These are phyloP conservation scores for Sungouiella thailandica DNA, from an alignment of 805 yeast genomes.

Conservation along the genomic window DNA sequence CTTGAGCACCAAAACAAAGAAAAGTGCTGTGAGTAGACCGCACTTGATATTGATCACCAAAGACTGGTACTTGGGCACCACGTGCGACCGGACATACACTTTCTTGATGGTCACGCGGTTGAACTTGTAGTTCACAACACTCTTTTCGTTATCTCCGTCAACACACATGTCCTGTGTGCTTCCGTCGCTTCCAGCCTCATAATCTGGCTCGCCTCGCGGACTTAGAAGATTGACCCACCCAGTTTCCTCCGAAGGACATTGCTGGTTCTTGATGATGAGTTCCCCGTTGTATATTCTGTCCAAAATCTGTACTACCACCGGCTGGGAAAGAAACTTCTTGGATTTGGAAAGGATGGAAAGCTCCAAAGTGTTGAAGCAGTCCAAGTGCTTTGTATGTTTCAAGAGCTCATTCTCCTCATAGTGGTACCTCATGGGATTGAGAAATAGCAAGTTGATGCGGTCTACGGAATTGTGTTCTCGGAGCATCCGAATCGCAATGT, in stretches of 20 bases:
- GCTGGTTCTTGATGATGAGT: constrained; percentile 32
- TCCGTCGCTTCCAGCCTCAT: background rate
- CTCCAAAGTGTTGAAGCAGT: constrained; percentile 42
- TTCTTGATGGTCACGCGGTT: constrained; percentile 27
- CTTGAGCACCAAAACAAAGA: constrained; percentile 24
- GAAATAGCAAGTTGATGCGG: constrained; percentile 42
- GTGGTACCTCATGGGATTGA: constrained; percentile 37
- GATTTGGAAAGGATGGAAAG: constrained; percentile 49
- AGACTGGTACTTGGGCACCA: constrained; percentile 39
- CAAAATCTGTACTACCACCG: constrained; percentile 42
- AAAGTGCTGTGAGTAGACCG: constrained; percentile 25
- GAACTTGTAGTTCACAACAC: constrained; percentile 27
- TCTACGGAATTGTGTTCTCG: constrained; percentile 40
- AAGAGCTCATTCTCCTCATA: constrained; percentile 12
- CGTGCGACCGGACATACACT: constrained; percentile 25
- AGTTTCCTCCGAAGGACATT: constrained; percentile 16
- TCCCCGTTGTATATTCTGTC: constrained; percentile 51
- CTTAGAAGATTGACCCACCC: constrained; percentile 6
- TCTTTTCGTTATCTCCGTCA: constrained; percentile 10
- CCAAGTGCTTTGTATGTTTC: constrained; percentile 16
- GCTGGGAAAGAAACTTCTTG: constrained; percentile 48
- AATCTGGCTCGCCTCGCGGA: constrained; percentile 12
- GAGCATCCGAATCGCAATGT: constrained; percentile 46
- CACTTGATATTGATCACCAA: constrained; percentile 34
- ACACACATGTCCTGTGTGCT: background rate